Conservation (phyloP, 768 basidiomycete genomes). For the Xerocomus potaroensis region DNA sequence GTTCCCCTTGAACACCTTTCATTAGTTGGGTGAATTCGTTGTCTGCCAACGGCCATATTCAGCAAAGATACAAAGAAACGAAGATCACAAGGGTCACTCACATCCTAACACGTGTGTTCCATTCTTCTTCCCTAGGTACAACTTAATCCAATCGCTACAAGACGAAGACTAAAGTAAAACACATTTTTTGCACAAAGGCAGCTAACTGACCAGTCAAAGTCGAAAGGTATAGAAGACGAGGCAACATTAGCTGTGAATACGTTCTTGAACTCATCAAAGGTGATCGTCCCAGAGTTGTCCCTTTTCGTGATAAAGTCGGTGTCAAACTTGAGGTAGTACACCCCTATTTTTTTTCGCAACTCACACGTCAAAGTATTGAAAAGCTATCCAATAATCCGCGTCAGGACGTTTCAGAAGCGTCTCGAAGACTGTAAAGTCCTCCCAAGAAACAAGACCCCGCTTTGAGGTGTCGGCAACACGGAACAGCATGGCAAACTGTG, state of each 20-base stretch:
- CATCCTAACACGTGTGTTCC: conserved; percentile 90
- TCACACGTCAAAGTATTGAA: conserved; percentile 93
- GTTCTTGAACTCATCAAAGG: conserved; percentile 91
- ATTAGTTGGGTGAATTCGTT: conserved; percentile 98
- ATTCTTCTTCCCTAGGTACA: conserved; percentile 92
- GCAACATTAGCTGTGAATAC: conserved; percentile 81
- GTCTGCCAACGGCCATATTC: conserved; percentile 42
- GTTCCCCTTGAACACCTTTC: conserved; percentile 98
- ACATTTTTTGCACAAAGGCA: not conserved
- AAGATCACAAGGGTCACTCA: conserved; percentile 35
- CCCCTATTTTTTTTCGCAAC: conserved; percentile 28
- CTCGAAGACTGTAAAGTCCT: conserved; percentile 95
- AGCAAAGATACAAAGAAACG: conserved; percentile 1
- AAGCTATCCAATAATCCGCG: conserved; percentile 96
- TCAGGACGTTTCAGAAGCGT: conserved; percentile 90
- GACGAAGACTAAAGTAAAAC: conserved; percentile 3
- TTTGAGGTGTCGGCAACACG: conserved; percentile 78
- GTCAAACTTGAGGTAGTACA: conserved; percentile 1
- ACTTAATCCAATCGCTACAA: conserved; percentile 86
- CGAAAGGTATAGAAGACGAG: conserved; percentile 82
- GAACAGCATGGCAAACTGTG: conserved; percentile 88
- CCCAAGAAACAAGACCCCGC: conserved; percentile 82
- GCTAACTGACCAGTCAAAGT: conserved; percentile 77
- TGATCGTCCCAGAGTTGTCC: conserved; percentile 88
- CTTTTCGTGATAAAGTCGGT: conserved; percentile 36